Conservation (phyloP, 352 stramenopile species). For the Bremia lactucae region DNA sequence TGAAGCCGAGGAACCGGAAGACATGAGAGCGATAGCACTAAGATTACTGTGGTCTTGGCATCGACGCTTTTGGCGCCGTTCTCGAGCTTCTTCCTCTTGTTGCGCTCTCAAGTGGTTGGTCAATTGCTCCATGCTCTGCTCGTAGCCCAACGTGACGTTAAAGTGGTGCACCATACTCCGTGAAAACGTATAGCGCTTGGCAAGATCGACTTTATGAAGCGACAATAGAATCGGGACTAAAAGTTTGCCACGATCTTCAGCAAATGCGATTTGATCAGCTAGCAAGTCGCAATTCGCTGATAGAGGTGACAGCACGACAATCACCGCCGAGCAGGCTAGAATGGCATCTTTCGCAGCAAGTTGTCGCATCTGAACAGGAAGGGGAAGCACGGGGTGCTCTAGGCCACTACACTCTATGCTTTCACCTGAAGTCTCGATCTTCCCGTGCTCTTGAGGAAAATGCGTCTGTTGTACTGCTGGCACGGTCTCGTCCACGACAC, state of each 20-base stretch:
- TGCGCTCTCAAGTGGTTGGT: constrained; percentile 30
- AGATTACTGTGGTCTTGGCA: constrained; percentile 12
- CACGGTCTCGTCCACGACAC: constrained; percentile 40
- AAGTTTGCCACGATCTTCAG: constrained; percentile 64
- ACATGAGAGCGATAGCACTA: constrained; percentile 9
- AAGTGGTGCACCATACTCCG: constrained; percentile 69
- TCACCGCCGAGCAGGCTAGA: constrained; percentile 47
- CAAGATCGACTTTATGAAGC: constrained; percentile 55
- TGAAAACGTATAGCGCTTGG: constrained; percentile 75
- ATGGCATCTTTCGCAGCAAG: constrained; percentile 69
- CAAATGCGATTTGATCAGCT: constrained; percentile 69
- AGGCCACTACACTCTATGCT: constrained; percentile 2
- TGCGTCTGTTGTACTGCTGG: constrained; percentile 38
- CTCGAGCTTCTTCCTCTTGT: constrained; percentile 18
- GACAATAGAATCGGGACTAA: constrained; percentile 68
- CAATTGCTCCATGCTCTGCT: constrained; percentile 59
- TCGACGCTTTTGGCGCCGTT: constrained; percentile 15
- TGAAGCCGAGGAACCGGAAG: constrained; percentile 14
- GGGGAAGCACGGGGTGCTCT: constrained; percentile 7
- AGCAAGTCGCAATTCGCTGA: constrained; percentile 61
- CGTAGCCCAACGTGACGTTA: constrained; percentile 63
- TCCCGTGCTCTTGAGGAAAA: constrained; percentile 11
- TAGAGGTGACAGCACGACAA: constrained; percentile 59
- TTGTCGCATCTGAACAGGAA: constrained; percentile 47
- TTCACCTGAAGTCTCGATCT: constrained; percentile 5